These are phyloP conservation scores for Agrocybe praecox DNA, from an alignment of 768 basidiomycete species.

Conservation along the genomic window DNA sequence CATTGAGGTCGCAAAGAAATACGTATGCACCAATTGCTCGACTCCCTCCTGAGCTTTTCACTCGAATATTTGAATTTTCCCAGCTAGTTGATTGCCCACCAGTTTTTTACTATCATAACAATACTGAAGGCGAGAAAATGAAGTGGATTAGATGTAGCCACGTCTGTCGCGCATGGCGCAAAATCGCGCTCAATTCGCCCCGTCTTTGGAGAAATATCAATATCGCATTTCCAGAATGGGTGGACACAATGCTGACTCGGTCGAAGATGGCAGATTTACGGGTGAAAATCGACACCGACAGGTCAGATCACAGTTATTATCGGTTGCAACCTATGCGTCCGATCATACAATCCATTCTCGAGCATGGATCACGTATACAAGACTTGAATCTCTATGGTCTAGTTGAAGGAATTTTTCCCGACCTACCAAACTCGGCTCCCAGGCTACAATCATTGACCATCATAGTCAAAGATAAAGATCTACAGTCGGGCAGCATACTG, in stretches of 20 bases:
- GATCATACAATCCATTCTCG: background rate
- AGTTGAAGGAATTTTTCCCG: background rate
- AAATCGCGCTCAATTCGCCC: constrained; percentile 3
- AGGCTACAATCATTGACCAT: background rate
- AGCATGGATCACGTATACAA: background rate
- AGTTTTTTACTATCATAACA: too few species aligned
- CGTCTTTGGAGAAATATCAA: constrained; percentile 2
- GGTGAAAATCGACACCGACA: background rate
- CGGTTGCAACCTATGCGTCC: too few species aligned
- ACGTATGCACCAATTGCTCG: constrained; percentile 1
- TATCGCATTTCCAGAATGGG: background rate
- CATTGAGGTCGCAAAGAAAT: constrained; percentile 5
- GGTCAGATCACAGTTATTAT: too few species aligned
- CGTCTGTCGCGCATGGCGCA: constrained; percentile 10
- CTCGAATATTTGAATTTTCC: background rate
- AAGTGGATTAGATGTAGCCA: background rate
- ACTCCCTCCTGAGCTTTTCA: constrained; percentile 9
- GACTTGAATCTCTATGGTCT: background rate
- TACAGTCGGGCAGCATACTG: background rate
- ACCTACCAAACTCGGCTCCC: constrained; percentile 3
- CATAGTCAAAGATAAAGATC: background rate
- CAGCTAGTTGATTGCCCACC: too few species aligned
- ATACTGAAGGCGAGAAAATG: too few species aligned
- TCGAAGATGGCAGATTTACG: constrained; percentile 8
- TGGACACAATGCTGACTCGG: background rate